phyloP scores from a whole-genome alignment of 2,329 filamentous ascomycete genomes.

The Hypoxylon rubiginosum region DNA sequence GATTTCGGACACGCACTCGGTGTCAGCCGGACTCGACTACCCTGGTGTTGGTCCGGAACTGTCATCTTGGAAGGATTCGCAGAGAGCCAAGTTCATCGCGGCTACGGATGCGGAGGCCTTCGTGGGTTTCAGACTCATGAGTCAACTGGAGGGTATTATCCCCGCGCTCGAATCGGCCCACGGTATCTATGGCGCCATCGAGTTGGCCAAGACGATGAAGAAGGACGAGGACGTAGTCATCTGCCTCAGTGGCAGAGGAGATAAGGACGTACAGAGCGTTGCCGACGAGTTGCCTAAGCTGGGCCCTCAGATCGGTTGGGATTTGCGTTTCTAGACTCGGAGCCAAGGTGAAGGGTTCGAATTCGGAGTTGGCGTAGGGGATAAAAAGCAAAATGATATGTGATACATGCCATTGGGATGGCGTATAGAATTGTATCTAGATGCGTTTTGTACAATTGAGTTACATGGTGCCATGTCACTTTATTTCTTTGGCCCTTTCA shows the following conservation, averaged over 20 bases:
- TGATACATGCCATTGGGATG: constrained; percentile 25
- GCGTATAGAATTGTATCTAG: constrained; percentile 36
- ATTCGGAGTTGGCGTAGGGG: constrained; percentile 40
- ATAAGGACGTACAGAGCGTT: constrained; percentile 99
- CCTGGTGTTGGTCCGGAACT: constrained; percentile 96
- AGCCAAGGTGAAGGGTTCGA: neutral
- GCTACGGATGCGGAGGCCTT: constrained; percentile 95
- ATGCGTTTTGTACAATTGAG: constrained; percentile 36
- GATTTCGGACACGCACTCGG: constrained; percentile 94
- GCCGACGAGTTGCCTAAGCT: constrained; percentile 92
- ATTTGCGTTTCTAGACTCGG: constrained; percentile 68
- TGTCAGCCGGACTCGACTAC: constrained; percentile 97
- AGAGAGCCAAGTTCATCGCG: constrained; percentile 88
- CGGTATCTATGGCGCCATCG: constrained; percentile 88
- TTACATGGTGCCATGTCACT: constrained; percentile 31
- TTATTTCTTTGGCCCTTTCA: constrained; percentile 8
- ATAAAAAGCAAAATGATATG: constrained; percentile 22
- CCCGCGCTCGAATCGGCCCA: constrained; percentile 95
- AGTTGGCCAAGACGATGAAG: constrained; percentile 92
- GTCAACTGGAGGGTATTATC: constrained; percentile 94
- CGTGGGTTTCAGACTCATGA: constrained; percentile 85
- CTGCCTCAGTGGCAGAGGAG: constrained; percentile 90
- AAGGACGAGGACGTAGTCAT: constrained; percentile 93
- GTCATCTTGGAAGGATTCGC: constrained; percentile 89
- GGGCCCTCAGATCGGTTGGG: constrained; percentile 88